phyloP scores from a whole-genome alignment of 2,329 filamentous ascomycete species.

The Fusarium oxysporum region DNA sequence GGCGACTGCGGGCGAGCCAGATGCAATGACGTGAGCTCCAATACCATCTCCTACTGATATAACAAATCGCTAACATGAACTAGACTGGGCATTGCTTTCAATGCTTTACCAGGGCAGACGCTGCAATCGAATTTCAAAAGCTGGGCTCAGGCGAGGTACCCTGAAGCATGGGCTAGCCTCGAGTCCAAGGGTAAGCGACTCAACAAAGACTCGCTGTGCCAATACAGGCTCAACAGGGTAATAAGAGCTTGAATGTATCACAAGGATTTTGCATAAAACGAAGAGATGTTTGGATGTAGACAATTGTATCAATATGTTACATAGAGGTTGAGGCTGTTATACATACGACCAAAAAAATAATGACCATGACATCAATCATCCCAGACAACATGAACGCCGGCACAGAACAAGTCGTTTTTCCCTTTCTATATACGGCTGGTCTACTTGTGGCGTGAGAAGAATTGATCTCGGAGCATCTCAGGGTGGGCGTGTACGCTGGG shows the following conservation, averaged over 20 bases:
- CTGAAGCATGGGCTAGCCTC: conserved; percentile 75
- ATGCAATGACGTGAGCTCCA: conserved; percentile 74
- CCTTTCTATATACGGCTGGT: background rate
- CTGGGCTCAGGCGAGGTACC: conserved; percentile 78
- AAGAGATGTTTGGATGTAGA: conserved; percentile 42
- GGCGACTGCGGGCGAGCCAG: conserved; percentile 74
- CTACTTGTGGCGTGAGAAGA: conserved; percentile 45
- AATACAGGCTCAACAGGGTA: conserved; percentile 62
- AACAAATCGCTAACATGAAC: conserved; percentile 26
- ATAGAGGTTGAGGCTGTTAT: conserved; percentile 51
- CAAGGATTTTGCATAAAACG: conserved; percentile 29
- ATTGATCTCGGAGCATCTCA: conserved; percentile 71
- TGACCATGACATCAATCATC: conserved; percentile 43
- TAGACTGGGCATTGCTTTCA: conserved; percentile 81
- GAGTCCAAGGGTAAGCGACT: conserved; percentile 62
- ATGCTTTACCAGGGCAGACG: conserved; percentile 73
- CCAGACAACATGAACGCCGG: conserved; percentile 30
- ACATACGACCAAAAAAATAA: conserved; percentile 48
- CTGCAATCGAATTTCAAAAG: conserved; percentile 77
- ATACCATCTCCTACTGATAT: background rate
- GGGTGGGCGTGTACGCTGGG: conserved; percentile 92
- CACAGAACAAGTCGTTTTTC: conserved; percentile 6
- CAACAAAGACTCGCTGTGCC: conserved; percentile 58
- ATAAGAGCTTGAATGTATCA: conserved; percentile 60
- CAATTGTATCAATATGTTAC: conserved; percentile 52